Percentiles rank a stretch among this genome's conserved stretches.
Conservation (phyloP, 192 early-diverging fungal genomes). For the Mycoemilia scoparia region DNA sequence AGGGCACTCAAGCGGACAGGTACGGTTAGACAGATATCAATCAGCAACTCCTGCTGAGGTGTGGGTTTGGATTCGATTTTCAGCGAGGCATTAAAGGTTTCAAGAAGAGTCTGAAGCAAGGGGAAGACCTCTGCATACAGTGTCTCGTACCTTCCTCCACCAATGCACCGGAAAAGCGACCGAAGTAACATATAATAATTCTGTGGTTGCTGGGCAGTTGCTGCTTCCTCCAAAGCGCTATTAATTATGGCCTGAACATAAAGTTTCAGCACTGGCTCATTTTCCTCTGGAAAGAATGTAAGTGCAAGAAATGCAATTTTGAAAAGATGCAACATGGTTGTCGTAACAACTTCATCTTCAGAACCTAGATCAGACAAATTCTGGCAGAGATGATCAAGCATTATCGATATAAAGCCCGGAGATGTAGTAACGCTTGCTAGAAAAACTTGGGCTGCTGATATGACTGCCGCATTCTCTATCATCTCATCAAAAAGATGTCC, state of each 20-base stretch:
- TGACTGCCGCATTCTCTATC: constrained; percentile 49
- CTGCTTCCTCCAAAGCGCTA: constrained; percentile 63
- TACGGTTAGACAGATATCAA: constrained; percentile 91
- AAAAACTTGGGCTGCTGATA: constrained; percentile 78
- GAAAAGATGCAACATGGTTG: constrained; percentile 72
- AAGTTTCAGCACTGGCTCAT: constrained; percentile 84
- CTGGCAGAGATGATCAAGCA: constrained; percentile 27
- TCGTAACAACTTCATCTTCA: constrained; percentile 23
- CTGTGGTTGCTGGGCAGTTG: constrained; percentile 65
- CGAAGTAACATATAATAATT: constrained; percentile 89
- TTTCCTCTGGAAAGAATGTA: constrained; percentile 73
- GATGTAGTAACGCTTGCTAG: constrained; percentile 49
- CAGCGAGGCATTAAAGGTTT: constrained; percentile 69
- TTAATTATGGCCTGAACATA: constrained; percentile 80
- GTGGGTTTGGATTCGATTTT: constrained; percentile 58
- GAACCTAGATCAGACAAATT: constrained; percentile 19
- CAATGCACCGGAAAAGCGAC: constrained; percentile 85
- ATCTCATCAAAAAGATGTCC: constrained; percentile 70
- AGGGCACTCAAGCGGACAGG: constrained; percentile 88
- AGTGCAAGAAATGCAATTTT: constrained; percentile 89
- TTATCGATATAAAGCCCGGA: constrained; percentile 28
- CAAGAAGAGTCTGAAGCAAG: constrained; percentile 75
- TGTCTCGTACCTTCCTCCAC: constrained; percentile 86
- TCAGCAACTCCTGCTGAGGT: constrained; percentile 87
- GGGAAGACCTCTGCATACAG: constrained; percentile 94